A percentile compares a stretch with the other conserved stretches of the same genome.
Evolutionary conservation across 352 stramenopile species (phyloP).

Genomic region (Poterioochromonas sp.): DNA sequence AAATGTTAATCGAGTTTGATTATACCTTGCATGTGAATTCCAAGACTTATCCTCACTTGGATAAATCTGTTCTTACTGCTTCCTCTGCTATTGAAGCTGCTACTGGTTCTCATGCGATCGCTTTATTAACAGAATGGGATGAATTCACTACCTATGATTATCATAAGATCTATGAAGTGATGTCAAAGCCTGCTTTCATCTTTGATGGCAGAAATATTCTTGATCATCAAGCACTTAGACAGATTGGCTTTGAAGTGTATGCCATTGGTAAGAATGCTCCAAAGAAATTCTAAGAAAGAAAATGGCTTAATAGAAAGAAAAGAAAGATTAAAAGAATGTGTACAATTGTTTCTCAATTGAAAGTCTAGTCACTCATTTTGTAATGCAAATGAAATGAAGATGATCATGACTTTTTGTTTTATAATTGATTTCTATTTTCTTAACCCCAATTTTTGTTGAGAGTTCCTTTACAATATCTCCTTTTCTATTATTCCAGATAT

Average conservation of each 20-base stretch:
- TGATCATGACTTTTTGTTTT: no score
- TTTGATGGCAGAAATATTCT: conserved; percentile 98
- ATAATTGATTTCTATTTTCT: no score
- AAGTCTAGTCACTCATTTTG: no score
- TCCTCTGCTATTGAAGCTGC: conserved; percentile 78
- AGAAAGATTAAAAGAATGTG: no score
- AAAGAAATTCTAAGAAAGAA: no score
- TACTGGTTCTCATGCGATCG: conserved; percentile 79
- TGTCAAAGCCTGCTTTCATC: conserved; percentile 97
- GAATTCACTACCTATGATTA: conserved; percentile 97
- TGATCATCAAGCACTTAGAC: conserved; percentile 76
- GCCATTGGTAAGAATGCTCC: conserved; percentile 73
- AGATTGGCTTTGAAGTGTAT: conserved; percentile 96
- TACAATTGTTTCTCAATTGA: no score
- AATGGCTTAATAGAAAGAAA: no score
- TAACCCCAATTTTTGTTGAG: no score
- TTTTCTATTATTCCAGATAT: no score
- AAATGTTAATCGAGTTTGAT: conserved; percentile 86
- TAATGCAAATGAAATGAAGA: no score
- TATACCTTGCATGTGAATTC: conserved; percentile 83
- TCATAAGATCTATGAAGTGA: conserved; percentile 81
- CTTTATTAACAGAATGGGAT: conserved; percentile 94
- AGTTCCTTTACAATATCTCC: no score
- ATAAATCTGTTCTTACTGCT: conserved; percentile 62
- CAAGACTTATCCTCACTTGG: conserved; percentile 70